phyloP scores from a whole-genome alignment of 2,329 filamentous ascomycete genomes.

The Clathrospora elynae region DNA sequence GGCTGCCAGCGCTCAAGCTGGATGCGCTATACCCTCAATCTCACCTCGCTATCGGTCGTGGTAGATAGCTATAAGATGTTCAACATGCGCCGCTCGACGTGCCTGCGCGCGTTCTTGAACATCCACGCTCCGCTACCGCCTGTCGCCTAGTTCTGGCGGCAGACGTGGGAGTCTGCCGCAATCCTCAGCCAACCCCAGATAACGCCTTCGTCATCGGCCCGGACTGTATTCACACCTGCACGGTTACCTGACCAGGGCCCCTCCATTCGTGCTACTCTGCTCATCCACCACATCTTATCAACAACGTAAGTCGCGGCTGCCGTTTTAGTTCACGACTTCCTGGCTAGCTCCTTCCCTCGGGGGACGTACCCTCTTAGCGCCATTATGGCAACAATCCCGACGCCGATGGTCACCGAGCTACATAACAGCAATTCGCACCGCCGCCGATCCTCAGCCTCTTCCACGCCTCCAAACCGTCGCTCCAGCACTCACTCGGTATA shows the following conservation, averaged over 20 bases:
- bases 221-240: not conserved
- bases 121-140: conserved; percentile 8
- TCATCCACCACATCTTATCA: too few species aligned
- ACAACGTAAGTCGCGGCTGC: too few species aligned
- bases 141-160: conserved; percentile 11
- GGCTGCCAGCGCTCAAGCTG: conserved; percentile 2
- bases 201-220: conserved; percentile 3
- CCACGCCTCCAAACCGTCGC: conserved; percentile 25
- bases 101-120: conserved; percentile 16
- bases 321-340: too few species aligned
- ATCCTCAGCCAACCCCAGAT: conserved; percentile 6
- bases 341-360: too few species aligned
- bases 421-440: conserved; percentile 21
- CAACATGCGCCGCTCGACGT: conserved; percentile 7
- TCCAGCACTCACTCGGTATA: conserved; percentile 56
- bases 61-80: conserved; percentile 3
- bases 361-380: too few species aligned
- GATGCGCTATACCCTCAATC: conserved; percentile 1
- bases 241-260: too few species aligned
- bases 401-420: conserved; percentile 23
- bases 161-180: conserved; percentile 8
- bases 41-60: not conserved
- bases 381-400: conserved; percentile 20
- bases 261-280: too few species aligned
- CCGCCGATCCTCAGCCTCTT: conserved; percentile 29